Evolutionary conservation across 1,284 basidiomycete genomes (phyloP), one percentile per base, ranked within the genome.

Genomic region (Tetrapyrgos nigripes): DNA sequence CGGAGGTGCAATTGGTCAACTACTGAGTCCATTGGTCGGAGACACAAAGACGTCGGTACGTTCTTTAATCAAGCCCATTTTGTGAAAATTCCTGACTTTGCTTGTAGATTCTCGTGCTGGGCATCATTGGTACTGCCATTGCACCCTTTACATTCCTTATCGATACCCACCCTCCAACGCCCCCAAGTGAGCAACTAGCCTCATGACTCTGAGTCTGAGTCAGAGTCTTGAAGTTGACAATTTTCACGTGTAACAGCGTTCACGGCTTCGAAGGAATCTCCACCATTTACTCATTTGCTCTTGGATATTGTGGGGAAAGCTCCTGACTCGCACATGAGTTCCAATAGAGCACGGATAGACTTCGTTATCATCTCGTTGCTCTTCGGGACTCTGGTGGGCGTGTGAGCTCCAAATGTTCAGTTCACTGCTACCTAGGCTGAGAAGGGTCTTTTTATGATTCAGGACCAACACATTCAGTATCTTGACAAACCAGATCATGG

Each of bases 31-130:
- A 1, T 68, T 87, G n/a, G 73, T 85, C 5, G 80, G 78, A n/a
- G 72, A 75, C 49, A 76, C 82, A 0, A 76, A 84, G 29, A 74
- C 82, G 66, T 89, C 89, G 44, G 89, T 90, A 66, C 61, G 81
- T 76, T 24, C 27, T n/a, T 6, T 19, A 23, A 33, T 6, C 13
- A n/a, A 21, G 17, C 51, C 53, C 29, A 29, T 29, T 45, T 23
- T 46, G 13, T 51, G 17, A 10, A 31, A 43, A 56, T 52, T 46
- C 43, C 44, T 31, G 43, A 13, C 62, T n/a, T n/a, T n/a, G n/a
- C n/a, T n/a, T n/a, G n/a, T n/a, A 92, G 91, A 79, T 93, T 44
- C 75, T 93, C 6, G 73, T 90, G 9, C 78, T 93, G 23, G 91
- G 79, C 0, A 87, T 92, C 58, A 81, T 92, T 13, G 84, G 81